Evolutionary conservation across 2,329 filamentous ascomycete species (phyloP), one percentile per base, ranked within the genome.

Genomic region (Epichloe festucae): DNA sequence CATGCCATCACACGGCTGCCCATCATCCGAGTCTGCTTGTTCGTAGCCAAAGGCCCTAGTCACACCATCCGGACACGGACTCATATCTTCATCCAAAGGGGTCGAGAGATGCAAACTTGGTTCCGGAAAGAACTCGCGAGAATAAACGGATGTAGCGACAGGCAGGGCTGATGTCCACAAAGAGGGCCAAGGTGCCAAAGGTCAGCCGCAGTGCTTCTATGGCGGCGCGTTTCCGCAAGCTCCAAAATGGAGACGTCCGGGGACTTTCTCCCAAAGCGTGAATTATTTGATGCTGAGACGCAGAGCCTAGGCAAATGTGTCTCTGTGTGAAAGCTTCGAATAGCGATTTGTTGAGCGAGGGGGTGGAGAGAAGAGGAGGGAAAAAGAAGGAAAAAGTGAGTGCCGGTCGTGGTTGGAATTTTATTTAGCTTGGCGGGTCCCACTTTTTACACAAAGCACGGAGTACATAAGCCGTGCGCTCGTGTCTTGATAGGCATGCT

Each of bases 181-280:
- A 67, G 70, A 72, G 70, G 72, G 72, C 72, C 73, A 73, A 73
- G 73, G 73, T 72, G 75, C 53, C 78, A 75, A 76, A 81, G 81
- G 80, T 89, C 72, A 90, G 85, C 89, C 89, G 87, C 89, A 75
- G 78, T 89, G 89, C 90, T 95, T 95, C 84, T 96, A 90, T 95
- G 91, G 89, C 90, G 90, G 89, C 88, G 90, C 89, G 87, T 96
- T 95, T 94, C 89, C 88, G 89, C 90, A 79, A 63, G 63, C 64
- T 65, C 64, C 58, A 53, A 59, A 66, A 65, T 17, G 61, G 69
- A 73, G 77, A 77, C 78, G 90, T 96, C 91, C 91, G 91, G 91
- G 91, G 91, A 97, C 91, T 97, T 97, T 97, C 91, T 95, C 91
- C 91, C 89, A 93, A 96, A 96, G 90, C 90, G 67, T 60, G 31